Base-by-base conservation (phyloP, 139 green algal genomes). In the Tetratostichococcus sp. region DNA sequence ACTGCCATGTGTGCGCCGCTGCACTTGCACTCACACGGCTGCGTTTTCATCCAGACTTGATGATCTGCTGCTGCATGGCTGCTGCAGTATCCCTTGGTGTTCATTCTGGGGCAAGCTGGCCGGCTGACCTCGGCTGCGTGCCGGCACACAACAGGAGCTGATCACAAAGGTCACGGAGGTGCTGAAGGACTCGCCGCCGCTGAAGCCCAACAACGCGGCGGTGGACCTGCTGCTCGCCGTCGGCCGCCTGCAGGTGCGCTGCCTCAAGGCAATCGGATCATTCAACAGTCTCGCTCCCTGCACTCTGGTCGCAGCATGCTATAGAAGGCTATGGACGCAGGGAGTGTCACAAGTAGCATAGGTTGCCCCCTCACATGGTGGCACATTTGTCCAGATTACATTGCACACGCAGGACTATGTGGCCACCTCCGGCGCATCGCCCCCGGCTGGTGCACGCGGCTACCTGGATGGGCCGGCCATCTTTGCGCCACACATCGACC, bases 221-320 rank as follows among this genome's bases (percentile, higher is more conserved):
- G 82, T 90, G 33, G 77, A 78, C n/a, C 67, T 90, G 74, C 74
- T 88, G 69, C 78, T 84, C 68, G 76, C 77, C 5, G 80, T 88
- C 4, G 83, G 83, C 39, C 69, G 84, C 70, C 78, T 84, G 69
- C 80, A 85, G 74, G 70, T 76, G 35, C 79, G 39, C 39, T 11
- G 8, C 39, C 11, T 6, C 39, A 50, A n/a, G n/a, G n/a, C n/a
- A n/a, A n/a, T n/a, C n/a, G n/a, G n/a, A n/a, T n/a, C n/a, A n/a
- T n/a, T n/a, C n/a, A n/a, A n/a, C n/a, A n/a, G n/a, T n/a, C n/a
- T n/a, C n/a, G n/a, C n/a, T n/a, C n/a, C n/a, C n/a, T n/a, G n/a
- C n/a, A n/a, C n/a, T n/a, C n/a, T n/a, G n/a, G n/a, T n/a, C n/a
- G n/a, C n/a, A n/a, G n/a, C n/a, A n/a, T n/a, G n/a, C n/a, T n/a